Evolutionary conservation across 1,284 basidiomycete species (phyloP).

Genomic region (Pyrrhoderma noxium): DNA sequence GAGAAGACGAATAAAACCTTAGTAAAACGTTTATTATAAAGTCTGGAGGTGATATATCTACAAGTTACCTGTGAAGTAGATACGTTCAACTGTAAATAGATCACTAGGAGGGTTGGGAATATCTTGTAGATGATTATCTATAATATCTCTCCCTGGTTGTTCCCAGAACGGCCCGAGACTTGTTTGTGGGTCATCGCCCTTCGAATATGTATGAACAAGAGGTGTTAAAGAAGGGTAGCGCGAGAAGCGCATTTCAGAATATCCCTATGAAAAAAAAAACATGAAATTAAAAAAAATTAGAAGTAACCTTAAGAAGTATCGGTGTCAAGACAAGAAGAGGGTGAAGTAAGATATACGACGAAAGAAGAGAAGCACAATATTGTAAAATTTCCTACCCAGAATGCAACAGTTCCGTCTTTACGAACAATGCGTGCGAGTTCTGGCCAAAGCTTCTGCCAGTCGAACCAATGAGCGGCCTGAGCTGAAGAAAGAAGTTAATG

Average conservation of each 20-base stretch:
- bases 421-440: constrained; percentile 59
- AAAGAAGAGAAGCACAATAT: neutral
- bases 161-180: constrained; percentile 74
- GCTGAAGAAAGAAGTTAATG: constrained; percentile 34
- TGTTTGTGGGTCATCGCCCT: constrained; percentile 44
- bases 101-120: constrained; percentile 51
- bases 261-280: constrained; percentile 41
- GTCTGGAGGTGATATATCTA: neutral
- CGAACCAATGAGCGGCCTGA: constrained; percentile 86
- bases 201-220: constrained; percentile 54
- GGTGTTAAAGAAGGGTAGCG: constrained; percentile 49
- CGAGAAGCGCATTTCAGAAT: constrained; percentile 71
- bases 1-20: constrained; percentile 2
- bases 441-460: constrained; percentile 67
- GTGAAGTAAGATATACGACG: neutral
- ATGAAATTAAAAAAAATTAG: neutral
- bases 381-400: constrained; percentile 56
- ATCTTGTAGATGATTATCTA: constrained; percentile 64
- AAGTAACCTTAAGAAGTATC: neutral
- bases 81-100: constrained; percentile 38
- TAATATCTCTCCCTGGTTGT: constrained; percentile 70
- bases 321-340: neutral
- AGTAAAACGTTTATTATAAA: neutral
- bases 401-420: constrained; percentile 64
- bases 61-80: constrained; percentile 49